Conservation (phyloP, 768 basidiomycete species). For the Termitomyces bulborhizus region DNA sequence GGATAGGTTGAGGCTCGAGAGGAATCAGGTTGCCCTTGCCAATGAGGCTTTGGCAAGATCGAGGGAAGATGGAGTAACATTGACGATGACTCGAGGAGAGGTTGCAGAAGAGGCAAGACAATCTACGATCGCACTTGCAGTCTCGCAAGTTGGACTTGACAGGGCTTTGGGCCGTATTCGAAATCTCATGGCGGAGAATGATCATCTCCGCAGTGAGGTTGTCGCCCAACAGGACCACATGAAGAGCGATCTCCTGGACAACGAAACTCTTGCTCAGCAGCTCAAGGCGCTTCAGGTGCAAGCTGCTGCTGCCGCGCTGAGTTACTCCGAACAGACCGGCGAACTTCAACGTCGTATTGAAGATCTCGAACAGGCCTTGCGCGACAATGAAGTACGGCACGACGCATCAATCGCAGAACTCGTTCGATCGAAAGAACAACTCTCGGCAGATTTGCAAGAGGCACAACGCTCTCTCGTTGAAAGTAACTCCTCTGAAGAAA, state of each 20-base stretch:
- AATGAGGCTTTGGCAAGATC: constrained; percentile 8
- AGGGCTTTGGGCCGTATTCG: constrained; percentile 4
- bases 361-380: constrained; percentile 14
- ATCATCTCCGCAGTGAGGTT: constrained; percentile 5
- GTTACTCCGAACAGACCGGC: constrained; percentile 12
- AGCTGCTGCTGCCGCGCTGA: constrained; percentile 8
- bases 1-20: constrained; percentile 13
- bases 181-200: constrained; percentile 2
- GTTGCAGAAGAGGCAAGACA: constrained; percentile 14
- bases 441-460: constrained; percentile 21
- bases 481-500: constrained; percentile 19
- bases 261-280: constrained; percentile 4
- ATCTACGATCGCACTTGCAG: constrained; percentile 19
- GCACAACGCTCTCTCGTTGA: constrained; percentile 17
- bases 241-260: constrained; percentile 1
- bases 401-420: constrained; percentile 23
- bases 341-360: constrained; percentile 19
- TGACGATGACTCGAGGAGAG: constrained; percentile 2
- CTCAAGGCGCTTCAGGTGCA: constrained; percentile 12
- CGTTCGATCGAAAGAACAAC: constrained; percentile 19
- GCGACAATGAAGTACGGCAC: constrained; percentile 15
- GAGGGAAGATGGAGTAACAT: constrained; percentile 1
- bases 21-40: constrained; percentile 1
- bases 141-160: constrained; percentile 12
- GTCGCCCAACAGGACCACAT: constrained; percentile 1